These are phyloP conservation scores for Suillus clintonianus DNA, from an alignment of 768 basidiomycete genomes.

Conservation along the genomic window DNA sequence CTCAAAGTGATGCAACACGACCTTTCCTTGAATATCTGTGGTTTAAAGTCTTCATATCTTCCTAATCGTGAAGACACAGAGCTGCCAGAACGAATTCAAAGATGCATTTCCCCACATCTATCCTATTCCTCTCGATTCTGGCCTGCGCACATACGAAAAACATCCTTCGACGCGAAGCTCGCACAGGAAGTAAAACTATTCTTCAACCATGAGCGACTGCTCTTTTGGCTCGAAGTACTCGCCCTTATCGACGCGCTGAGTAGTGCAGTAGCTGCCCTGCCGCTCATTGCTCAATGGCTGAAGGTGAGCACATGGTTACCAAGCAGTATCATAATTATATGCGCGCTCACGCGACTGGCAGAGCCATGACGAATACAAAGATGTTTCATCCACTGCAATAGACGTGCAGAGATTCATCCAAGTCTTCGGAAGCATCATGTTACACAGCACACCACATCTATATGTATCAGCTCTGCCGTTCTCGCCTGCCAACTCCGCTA, in stretches of 20 bases:
- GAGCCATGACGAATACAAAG: conserved; percentile 2
- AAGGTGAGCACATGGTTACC: background rate
- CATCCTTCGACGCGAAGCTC: background rate
- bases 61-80: conserved; percentile 25
- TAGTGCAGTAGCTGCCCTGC: background rate
- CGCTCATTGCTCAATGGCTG: background rate
- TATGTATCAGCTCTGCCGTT: conserved; percentile 27
- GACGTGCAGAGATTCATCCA: conserved; percentile 15
- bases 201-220: conserved; percentile 6
- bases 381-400: background rate
- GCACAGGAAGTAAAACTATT: conserved; percentile 1
- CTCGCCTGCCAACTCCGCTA: conserved; percentile 27
- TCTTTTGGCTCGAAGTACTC: conserved; percentile 10
- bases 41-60: conserved; percentile 30
- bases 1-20: conserved; percentile 29
- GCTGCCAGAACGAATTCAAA: background rate
- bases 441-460: conserved; percentile 23
- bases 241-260: background rate
- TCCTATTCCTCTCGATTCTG: conserved; percentile 14
- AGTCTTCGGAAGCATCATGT: conserved; percentile 13
- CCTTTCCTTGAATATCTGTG: conserved; percentile 38
- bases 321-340: background rate
- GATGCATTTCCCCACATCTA: conserved; percentile 5
- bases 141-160: conserved; percentile 5
- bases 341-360: background rate